A percentile compares a stretch with the other conserved stretches of the same genome.
These are phyloP conservation scores for Dactylellina sp. DNA, from an alignment of 2,329 filamentous ascomycete species.

Conservation along the genomic window DNA sequence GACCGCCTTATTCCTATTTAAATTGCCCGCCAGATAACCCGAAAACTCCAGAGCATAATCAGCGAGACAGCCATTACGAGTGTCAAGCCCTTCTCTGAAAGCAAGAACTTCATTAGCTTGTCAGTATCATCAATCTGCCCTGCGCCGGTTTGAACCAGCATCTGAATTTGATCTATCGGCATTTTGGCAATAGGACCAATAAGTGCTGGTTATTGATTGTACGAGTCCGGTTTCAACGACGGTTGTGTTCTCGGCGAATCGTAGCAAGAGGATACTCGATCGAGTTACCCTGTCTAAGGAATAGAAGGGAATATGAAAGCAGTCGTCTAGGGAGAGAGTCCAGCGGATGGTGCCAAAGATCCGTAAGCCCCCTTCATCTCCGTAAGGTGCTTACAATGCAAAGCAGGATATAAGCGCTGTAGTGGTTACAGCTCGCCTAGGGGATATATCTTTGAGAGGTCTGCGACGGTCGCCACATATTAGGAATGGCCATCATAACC, in stretches of 20 bases:
- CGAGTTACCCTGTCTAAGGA: not conserved
- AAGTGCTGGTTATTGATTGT: not conserved
- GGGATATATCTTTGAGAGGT: too few species aligned
- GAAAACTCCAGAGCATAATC: conserved; percentile 43
- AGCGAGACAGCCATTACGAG: conserved; percentile 30
- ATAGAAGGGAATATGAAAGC: not conserved
- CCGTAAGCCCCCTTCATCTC: conserved; percentile 49
- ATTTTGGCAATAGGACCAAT: conserved; percentile 12
- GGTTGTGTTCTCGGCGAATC: not conserved
- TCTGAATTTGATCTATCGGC: conserved; percentile 43
- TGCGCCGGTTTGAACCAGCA: conserved; percentile 23
- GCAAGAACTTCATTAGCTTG: conserved; percentile 35
- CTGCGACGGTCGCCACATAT: too few species aligned
- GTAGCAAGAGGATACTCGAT: not conserved
- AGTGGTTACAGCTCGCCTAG: not conserved
- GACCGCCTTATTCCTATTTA: not conserved
- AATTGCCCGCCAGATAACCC: conserved; percentile 47
- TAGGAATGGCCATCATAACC: too few species aligned
- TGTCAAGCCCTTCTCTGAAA: conserved; percentile 41
- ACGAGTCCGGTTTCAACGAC: not conserved
- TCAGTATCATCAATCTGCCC: conserved; percentile 17
- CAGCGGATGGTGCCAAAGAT: conserved; percentile 26
- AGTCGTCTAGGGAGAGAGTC: conserved; percentile 32
- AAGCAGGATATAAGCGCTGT: conserved; percentile 1
- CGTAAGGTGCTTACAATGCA: conserved; percentile 12